phyloP scores from a whole-genome alignment of 441 rosid species.

The Corymbia citriodora region DNA sequence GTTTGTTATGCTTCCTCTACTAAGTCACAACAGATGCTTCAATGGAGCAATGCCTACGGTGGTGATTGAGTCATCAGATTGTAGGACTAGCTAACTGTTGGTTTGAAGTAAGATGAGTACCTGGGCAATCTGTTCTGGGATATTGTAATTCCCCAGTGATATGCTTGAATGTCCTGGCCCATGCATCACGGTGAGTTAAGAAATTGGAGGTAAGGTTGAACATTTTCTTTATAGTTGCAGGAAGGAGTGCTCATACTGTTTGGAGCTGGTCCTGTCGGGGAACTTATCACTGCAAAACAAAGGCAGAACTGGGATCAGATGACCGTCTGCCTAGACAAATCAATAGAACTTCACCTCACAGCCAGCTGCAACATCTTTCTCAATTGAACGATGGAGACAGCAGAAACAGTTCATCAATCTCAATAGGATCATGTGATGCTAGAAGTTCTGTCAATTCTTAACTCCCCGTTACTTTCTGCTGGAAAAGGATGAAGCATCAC shows the following conservation, averaged over 20 bases:
- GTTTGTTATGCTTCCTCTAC: neutral
- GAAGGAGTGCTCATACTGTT: conserved; percentile 79
- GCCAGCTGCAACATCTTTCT: neutral
- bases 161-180: conserved; percentile 94
- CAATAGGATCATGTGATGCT: neutral
- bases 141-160: conserved; percentile 52
- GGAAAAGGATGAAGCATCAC: neutral
- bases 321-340: neutral
- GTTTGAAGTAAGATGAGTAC: conserved; percentile 12
- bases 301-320: neutral
- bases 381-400: neutral
- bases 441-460: neutral
- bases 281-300: conserved; percentile 43
- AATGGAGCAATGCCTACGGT: neutral
- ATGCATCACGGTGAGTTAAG: conserved; percentile 91
- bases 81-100: neutral
- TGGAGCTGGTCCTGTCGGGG: conserved; percentile 61
- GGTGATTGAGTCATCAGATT: neutral
- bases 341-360: neutral
- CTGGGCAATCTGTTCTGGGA: conserved; percentile 91
- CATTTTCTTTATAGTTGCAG: conserved; percentile 88
- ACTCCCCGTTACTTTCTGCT: fast-evolving
- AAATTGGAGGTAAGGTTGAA: conserved; percentile 80
- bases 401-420: neutral
- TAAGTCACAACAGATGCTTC: neutral